Evolutionary conservation across 306 rosid genomes (phyloP).

Genomic region (Mimosa bimucronata): DNA sequence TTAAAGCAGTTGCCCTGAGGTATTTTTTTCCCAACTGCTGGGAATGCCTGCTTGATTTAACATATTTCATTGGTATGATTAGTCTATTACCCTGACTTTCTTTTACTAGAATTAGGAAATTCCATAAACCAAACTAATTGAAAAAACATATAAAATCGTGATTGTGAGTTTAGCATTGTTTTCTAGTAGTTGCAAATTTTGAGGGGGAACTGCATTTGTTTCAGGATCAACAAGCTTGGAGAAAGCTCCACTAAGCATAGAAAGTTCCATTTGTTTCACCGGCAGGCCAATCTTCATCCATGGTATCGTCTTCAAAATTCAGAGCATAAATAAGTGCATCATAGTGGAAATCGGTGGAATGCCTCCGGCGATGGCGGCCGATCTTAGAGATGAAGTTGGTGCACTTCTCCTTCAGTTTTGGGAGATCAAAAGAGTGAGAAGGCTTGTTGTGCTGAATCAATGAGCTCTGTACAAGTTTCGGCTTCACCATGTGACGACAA

Average conservation of each 20-base stretch:
- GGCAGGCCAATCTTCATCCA: too few relatives aligned
- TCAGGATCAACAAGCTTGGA: conserved; percentile 65
- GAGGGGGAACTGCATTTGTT: conserved; percentile 51
- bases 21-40: background rate
- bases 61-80: background rate
- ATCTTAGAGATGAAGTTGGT: too few relatives aligned
- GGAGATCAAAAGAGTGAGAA: too few relatives aligned
- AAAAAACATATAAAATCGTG: background rate
- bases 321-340: too few relatives aligned
- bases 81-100: background rate
- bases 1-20: background rate
- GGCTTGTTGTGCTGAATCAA: too few relatives aligned
- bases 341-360: too few relatives aligned
- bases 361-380: too few relatives aligned
- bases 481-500: too few relatives aligned
- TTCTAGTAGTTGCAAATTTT: conserved; percentile 55
- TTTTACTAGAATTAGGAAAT: background rate
- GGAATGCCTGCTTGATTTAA: background rate
- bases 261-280: too few relatives aligned
- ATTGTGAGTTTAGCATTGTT: conserved; percentile 1
- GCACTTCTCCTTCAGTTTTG: too few relatives aligned
- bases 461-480: too few relatives aligned
- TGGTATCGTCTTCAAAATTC: too few relatives aligned
- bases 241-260: conserved; percentile 70
- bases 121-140: background rate